Base-by-base conservation (phyloP, 257 asterid species). In the Verbena officinalis region DNA sequence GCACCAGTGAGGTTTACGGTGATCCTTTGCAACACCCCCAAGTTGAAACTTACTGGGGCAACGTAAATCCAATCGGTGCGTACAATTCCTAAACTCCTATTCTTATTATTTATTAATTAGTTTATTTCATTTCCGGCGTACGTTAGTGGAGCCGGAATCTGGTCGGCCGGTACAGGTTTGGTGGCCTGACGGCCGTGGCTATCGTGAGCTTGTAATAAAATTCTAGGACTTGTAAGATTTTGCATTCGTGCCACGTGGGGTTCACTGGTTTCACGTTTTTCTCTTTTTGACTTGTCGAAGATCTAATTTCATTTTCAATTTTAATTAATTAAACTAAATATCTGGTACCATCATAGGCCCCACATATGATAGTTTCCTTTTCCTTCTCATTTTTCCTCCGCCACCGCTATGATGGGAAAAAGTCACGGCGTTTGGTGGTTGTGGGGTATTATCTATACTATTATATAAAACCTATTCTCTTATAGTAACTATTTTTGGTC, bases 1-100 rank as follows among this genome's bases (percentile, higher is more conserved):
- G 99, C 84, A 93, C 99, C 68, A 92, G 98, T 5, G 98, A 92
- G 79, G 98, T 92, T 68, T 92, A 92, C 73, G 98, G 98, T 19
- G 98, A 92, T 72, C 98, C 98, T 0, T 36, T 92, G 59, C 89
- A 92, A 36, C 98, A 92, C 75, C 98, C 98, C 0, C 98, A 92
- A 30, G 90, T 85, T 19, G 98, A 92, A 61, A 89, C 98, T 13
- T 92, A 92, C 81, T 93, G 99, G 99, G 99, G 99, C 63, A 93
- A 93, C 62, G 99, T 93, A 59, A 93, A 93, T 66, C 99, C 99
- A 16, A 93, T 93, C 64, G 99, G 99, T 90, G 9, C 0, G 84
- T 69, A 21, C 38, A 16, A 4, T 5, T 74, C 17, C 20, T 9
- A n/a, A 12, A 22, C 24, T 22, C 38, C 23, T 0, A 23, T 1